Evolutionary conservation across 495 filamentous ascomycete species (phyloP).

Genomic region (Aspergillus ostianus): DNA sequence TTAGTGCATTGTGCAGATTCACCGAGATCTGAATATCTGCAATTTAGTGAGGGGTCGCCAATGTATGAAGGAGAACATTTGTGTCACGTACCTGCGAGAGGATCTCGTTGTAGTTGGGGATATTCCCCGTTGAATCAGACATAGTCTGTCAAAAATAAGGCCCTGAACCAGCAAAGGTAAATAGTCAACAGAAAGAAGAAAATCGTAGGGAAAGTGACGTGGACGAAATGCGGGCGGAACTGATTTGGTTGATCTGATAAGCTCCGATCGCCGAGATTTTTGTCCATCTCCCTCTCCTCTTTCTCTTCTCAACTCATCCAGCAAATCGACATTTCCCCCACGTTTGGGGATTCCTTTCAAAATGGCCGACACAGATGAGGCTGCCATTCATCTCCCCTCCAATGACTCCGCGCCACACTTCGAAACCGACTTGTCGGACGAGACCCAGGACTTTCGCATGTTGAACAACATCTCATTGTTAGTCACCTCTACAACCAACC

Average conservation of each 20-base stretch:
- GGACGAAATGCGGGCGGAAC: not conserved
- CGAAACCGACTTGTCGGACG: constrained; percentile 72
- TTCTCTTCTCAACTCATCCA: not conserved
- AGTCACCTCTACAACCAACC: constrained; percentile 6
- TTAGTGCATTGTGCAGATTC: constrained; percentile 41
- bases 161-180: not conserved
- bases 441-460: constrained; percentile 85
- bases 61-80: not conserved
- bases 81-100: constrained; percentile 29
- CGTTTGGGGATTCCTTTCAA: constrained; percentile 5
- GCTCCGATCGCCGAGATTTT: constrained; percentile 13
- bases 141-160: not conserved
- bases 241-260: constrained; percentile 4
- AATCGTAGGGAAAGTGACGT: not conserved
- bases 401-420: constrained; percentile 29
- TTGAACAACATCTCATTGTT: constrained; percentile 60
- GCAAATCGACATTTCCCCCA: not conserved
- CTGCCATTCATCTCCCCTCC: constrained; percentile 32
- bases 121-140: not conserved
- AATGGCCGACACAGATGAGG: constrained; percentile 53
- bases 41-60: constrained; percentile 2
- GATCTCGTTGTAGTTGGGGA: constrained; percentile 29
- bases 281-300: constrained; percentile 13
- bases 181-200: not conserved
- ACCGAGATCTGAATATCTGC: constrained; percentile 34